Evolutionary conservation across 2,329 filamentous ascomycete genomes (phyloP).

Genomic region (Ambrosiella beaveri): DNA sequence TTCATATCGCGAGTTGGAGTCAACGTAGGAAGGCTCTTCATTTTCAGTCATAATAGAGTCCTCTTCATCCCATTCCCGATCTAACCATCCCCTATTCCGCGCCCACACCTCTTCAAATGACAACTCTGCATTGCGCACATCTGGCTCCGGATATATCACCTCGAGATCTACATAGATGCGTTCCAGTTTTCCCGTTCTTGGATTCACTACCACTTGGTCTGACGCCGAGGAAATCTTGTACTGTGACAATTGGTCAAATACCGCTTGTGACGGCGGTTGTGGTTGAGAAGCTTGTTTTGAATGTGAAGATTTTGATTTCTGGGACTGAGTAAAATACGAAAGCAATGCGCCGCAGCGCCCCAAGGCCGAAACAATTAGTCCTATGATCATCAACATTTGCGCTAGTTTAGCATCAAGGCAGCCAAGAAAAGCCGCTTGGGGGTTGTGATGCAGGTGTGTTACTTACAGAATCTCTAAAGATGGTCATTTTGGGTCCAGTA

Average conservation of each 20-base stretch:
- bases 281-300: conserved; percentile 6
- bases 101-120: conserved; percentile 90
- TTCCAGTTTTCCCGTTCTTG: conserved; percentile 66
- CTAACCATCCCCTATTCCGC: conserved; percentile 51
- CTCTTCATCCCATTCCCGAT: conserved; percentile 33
- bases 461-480: conserved; percentile 94
- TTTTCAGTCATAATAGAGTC: conserved; percentile 3
- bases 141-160: conserved; percentile 63
- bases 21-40: conserved; percentile 2
- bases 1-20: conserved; percentile 6
- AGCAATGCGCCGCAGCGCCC: conserved; percentile 16
- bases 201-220: conserved; percentile 67
- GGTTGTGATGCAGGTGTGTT: conserved; percentile 14
- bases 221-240: conserved; percentile 52
- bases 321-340: conserved; percentile 34
- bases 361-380: conserved; percentile 61
- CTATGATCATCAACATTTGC: conserved; percentile 78
- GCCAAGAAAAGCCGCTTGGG: neutral
- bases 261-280: neutral
- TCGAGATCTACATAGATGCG: conserved; percentile 76
- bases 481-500: conserved; percentile 57
- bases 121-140: conserved; percentile 54
- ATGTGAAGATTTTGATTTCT: conserved; percentile 24
- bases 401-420: conserved; percentile 17
- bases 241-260: conserved; percentile 36